Evolutionary conservation across 1,284 basidiomycete species (phyloP), one percentile per base, ranked within the genome.

Genomic region (Ganoderma sinense): DNA sequence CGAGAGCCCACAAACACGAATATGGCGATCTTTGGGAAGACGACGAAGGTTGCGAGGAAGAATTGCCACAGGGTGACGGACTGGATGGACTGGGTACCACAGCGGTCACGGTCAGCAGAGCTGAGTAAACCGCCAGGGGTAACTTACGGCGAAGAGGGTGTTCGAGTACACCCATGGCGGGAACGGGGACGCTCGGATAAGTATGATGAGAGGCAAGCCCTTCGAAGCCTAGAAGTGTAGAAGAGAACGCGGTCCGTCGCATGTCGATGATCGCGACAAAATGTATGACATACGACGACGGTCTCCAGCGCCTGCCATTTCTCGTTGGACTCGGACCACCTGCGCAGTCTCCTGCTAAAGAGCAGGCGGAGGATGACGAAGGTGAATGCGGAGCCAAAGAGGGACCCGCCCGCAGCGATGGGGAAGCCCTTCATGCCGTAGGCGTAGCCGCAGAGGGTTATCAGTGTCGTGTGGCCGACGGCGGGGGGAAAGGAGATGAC

Each of bases 141-240:
- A 4, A 83, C 90, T 82, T 72, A 92, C 92, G 48, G 93, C 90
- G 76, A 95, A 94, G 16, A 95, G 82, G 0, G 90, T 84, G 73
- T 94, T 95, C 18, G 91, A 89, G 76, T 94, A 95, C 0, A 91
- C 90, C 93, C 93, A 92, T 23, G 94, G 93, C 65, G 94, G 93
- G 77, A 96, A 88, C 2, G 94, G 91, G 7, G 92, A 94, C 26
- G 94, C 79, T n/a, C 94, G 89, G 73, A 95, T 91, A 59, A 96
- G 85, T 73, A 94, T 87, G 59, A 96, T 93, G 29, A 96, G 82
- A 20, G 91, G 91, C 16, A 95, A 82, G 8, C 94, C 92, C 77
- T 90, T 92, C 14, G 89, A 86, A 73, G 82, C 84, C 92, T 93
- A 73, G 36, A 36, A n/a, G 61, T 11, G 13, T 58, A 7, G 26